Evolutionary conservation across 2,329 filamentous ascomycete species (phyloP).

Genomic region (Aspergillus pseudoglaucus): DNA sequence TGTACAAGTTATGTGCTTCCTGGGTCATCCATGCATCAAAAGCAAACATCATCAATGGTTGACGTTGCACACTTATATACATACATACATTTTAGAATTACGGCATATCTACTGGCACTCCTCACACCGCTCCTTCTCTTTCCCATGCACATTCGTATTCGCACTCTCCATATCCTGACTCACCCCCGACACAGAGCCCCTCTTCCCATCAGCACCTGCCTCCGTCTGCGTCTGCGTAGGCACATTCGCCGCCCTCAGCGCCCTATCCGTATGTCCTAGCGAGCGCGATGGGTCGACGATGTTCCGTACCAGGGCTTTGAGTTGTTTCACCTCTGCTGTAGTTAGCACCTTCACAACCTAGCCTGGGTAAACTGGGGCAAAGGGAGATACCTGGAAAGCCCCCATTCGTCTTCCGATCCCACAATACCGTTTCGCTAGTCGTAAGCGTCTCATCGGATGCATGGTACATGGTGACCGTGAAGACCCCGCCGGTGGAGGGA

Average conservation of each 20-base stretch:
- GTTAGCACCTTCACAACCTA: not conserved
- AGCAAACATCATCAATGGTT: too few species aligned
- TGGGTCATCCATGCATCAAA: too few species aligned
- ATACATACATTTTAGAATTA: too few species aligned
- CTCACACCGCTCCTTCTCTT: slow-evolving; percentile 16
- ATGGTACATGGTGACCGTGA: slow-evolving; percentile 61
- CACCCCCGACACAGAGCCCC: not conserved
- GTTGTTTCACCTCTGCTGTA: slow-evolving; percentile 67
- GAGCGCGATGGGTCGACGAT: slow-evolving; percentile 70
- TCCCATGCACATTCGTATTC: slow-evolving; percentile 4
- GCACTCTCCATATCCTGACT: not conserved
- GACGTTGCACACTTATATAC: too few species aligned
- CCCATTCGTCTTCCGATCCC: slow-evolving; percentile 80
- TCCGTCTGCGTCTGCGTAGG: slow-evolving; percentile 2
- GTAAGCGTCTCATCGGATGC: slow-evolving; percentile 15
- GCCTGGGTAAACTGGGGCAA: not conserved
- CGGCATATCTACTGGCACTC: slow-evolving; percentile 17
- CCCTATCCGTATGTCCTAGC: slow-evolving; percentile 72
- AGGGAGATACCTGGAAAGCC: slow-evolving; percentile 66
- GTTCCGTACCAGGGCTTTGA: slow-evolving; percentile 79
- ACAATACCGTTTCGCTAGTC: slow-evolving; percentile 56
- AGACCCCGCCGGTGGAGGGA: slow-evolving; percentile 77
- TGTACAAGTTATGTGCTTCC: too few species aligned
- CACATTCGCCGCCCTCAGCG: slow-evolving; percentile 19
- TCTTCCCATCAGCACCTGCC: slow-evolving; percentile 34